Percentiles rank a stretch among this genome's conserved stretches.
These are phyloP conservation scores for Trichosanthes cucumerina DNA, from an alignment of 306 rosid species.

Conservation along the genomic window DNA sequence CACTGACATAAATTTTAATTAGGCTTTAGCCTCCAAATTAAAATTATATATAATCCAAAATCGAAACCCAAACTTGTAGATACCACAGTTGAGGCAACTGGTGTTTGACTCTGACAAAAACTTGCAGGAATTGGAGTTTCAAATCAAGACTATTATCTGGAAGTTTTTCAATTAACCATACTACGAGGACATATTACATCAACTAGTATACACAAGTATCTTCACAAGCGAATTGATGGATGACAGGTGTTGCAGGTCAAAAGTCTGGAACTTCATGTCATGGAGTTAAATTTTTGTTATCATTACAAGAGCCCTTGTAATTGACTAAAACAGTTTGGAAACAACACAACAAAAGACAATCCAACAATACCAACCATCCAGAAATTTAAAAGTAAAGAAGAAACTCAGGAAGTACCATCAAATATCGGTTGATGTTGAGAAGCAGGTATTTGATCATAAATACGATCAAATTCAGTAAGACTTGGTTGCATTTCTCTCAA, in stretches of 20 bases:
- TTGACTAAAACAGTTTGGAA: background rate
- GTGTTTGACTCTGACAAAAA: background rate
- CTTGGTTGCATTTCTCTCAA: slow-evolving; percentile 23
- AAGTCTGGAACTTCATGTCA: background rate
- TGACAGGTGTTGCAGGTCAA: background rate
- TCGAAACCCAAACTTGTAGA: background rate
- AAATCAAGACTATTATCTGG: background rate
- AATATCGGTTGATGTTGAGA: slow-evolving; percentile 42
- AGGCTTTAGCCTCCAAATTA: background rate
- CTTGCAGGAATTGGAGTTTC: background rate
- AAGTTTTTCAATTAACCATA: background rate
- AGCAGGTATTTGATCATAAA: slow-evolving; percentile 21
- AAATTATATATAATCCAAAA: background rate
- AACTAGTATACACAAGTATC: background rate
- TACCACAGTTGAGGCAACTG: background rate
- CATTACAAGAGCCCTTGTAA: background rate
- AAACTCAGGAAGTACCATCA: slow-evolving; percentile 40
- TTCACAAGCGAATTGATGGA: background rate
- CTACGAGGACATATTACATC: background rate
- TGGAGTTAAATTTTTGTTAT: background rate
- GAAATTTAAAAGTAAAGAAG: background rate
- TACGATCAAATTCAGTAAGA: slow-evolving; percentile 17
- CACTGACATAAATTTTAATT: background rate
- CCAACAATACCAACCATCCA: background rate
- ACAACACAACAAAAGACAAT: background rate